Evolutionary conservation across 1,284 basidiomycete genomes (phyloP).

Genomic region (Ustilago esculenta): DNA sequence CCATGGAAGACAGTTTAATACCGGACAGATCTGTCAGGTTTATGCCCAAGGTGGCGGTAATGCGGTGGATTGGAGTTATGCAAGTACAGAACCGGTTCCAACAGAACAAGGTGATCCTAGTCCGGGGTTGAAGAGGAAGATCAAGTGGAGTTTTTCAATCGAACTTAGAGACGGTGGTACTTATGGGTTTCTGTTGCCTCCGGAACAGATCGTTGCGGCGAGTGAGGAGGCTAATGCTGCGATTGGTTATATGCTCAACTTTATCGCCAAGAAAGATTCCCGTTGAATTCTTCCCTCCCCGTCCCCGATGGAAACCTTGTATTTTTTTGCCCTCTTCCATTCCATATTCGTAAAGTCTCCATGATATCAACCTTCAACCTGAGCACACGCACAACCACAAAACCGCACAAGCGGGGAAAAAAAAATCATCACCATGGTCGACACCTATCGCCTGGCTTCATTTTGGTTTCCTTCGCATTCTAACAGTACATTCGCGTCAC

Average conservation of each 20-base stretch:
- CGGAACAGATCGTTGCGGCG: slow-evolving; percentile 78
- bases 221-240: slow-evolving; percentile 62
- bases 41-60: slow-evolving; percentile 47
- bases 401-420: too few species aligned
- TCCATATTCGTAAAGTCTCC: too few species aligned
- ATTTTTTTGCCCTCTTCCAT: too few species aligned
- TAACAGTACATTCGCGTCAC: neutral
- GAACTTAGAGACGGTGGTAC: slow-evolving; percentile 83
- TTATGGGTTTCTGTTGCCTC: slow-evolving; percentile 80
- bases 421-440: too few species aligned
- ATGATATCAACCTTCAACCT: too few species aligned
- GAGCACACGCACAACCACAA: too few species aligned
- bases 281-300: too few species aligned
- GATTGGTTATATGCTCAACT: slow-evolving; percentile 39
- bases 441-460: too few species aligned
- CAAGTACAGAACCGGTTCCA: neutral
- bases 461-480: neutral
- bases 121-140: slow-evolving; percentile 69
- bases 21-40: slow-evolving; percentile 76
- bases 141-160: slow-evolving; percentile 80
- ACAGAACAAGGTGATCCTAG: slow-evolving; percentile 70
- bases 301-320: too few species aligned
- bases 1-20: slow-evolving; percentile 73
- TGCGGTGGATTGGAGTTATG: slow-evolving; percentile 77
- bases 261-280: slow-evolving; percentile 33